Conservation (phyloP, 2,329 filamentous ascomycete genomes). For the Ophiostoma fasciatum region DNA sequence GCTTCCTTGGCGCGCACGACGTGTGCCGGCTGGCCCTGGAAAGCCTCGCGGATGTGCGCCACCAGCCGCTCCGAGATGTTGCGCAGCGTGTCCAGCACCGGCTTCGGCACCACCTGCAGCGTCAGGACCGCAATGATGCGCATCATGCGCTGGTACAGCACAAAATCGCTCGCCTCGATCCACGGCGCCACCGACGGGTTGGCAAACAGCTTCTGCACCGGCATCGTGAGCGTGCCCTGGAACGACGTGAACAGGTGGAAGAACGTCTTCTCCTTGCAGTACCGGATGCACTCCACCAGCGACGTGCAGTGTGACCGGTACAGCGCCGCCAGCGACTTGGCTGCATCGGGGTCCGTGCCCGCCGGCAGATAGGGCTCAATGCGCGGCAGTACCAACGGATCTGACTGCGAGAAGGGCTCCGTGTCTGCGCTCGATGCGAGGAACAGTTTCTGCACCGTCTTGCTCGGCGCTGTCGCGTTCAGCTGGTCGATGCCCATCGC, state of each 20-base stretch:
- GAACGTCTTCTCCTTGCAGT: constrained; percentile 93
- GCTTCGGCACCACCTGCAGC: constrained; percentile 77
- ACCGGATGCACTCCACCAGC: constrained; percentile 86
- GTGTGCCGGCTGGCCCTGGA: constrained; percentile 71
- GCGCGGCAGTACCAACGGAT: constrained; percentile 65
- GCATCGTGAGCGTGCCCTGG: constrained; percentile 89
- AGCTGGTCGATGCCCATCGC: constrained; percentile 42
- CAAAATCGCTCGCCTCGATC: constrained; percentile 92
- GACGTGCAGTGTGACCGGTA: constrained; percentile 94
- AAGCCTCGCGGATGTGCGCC: constrained; percentile 67
- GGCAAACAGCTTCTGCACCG: constrained; percentile 82
- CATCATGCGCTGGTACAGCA: constrained; percentile 96
- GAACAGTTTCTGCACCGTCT: constrained; percentile 42
- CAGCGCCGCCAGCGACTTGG: constrained; percentile 69
- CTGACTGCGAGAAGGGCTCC: constrained; percentile 44
- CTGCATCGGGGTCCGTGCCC: constrained; percentile 75
- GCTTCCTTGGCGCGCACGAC: constrained; percentile 77
- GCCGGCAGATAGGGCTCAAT: constrained; percentile 69
- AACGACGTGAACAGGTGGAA: constrained; percentile 92
- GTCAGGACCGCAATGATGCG: constrained; percentile 79
- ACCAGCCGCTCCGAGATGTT: constrained; percentile 76
- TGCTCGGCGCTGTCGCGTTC: constrained; percentile 38
- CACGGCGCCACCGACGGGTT: constrained; percentile 71
- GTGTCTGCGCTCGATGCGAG: constrained; percentile 43
- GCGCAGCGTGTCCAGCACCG: constrained; percentile 72